A percentile compares a stretch with the other conserved stretches of the same genome.
Evolutionary conservation across 2,329 filamentous ascomycete genomes (phyloP).

Genomic region (Thielaviopsis musarum): DNA sequence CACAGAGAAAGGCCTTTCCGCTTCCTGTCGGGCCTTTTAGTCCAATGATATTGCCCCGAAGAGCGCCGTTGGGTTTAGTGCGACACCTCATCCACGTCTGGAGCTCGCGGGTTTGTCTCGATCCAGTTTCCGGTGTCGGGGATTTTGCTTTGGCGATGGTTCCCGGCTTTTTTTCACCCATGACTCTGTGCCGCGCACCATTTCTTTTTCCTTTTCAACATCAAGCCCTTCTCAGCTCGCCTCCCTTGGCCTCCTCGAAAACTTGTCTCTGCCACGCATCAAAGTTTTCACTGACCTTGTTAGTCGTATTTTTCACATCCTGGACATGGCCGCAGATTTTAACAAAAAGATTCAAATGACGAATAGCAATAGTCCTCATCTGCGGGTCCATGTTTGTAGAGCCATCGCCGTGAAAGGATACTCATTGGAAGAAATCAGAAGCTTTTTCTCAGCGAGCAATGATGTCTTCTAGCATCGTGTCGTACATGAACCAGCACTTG

Average conservation of each 20-base stretch:
- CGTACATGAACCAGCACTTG: background rate
- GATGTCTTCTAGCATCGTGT: background rate
- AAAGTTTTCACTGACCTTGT: background rate
- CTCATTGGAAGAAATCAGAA: background rate
- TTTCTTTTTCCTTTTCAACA: background rate
- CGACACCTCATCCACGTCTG: background rate
- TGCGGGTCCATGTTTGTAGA: background rate
- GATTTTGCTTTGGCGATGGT: background rate
- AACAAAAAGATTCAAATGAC: slow-evolving; percentile 1
- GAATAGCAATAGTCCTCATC: background rate
- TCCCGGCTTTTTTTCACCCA: background rate
- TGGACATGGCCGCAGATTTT: background rate
- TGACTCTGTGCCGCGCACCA: background rate
- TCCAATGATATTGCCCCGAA: background rate
- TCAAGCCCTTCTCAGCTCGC: background rate
- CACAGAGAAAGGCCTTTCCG: background rate
- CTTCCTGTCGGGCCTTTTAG: background rate
- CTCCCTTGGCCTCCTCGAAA: background rate
- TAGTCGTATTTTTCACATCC: too few species aligned
- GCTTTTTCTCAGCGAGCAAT: background rate
- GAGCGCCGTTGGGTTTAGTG: background rate
- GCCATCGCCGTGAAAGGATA: background rate
- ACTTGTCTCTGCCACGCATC: background rate
- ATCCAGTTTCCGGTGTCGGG: background rate
- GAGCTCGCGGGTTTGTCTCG: background rate